Evolutionary conservation across 2,329 filamentous ascomycete genomes (phyloP), one percentile per base, ranked within the genome.

Genomic region (Drechslera avenae): DNA sequence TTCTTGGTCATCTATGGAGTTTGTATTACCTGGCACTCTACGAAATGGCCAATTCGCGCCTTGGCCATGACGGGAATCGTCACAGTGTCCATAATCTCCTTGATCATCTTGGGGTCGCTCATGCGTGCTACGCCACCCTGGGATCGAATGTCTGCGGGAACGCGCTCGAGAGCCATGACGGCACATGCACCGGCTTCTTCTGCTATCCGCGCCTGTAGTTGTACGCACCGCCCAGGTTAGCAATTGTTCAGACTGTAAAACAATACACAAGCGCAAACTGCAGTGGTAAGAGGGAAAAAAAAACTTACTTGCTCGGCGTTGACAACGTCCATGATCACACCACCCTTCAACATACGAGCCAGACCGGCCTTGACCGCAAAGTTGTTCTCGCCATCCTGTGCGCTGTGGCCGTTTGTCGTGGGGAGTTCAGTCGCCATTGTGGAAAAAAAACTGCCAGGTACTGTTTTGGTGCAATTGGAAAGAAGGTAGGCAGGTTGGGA

Each of bases 31-130:
- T 90, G 93, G 80, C 92, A 97, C 81, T 99, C 94, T 67, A 97
- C 93, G 64, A 97, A 92, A 79, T 99, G 94, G 31, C 94, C 94
- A 73, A 97, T 99, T 72, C 94, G 86, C 18, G 93, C 93, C 80
- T 99, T 99, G 59, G 94, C 94, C 94, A 99, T 97, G 75, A 99
- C 94, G 65, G 94, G 94, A 67, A 97, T 97, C 46, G 93, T 97
- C 39, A 97, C 94, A 33, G 91, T 87, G 3, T 83, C 85, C 86
- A 97, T 95, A 74, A 99, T 97, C 75, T 92, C 90, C 77, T 89
- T 88, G 82, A 97, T 97, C 84, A 97, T 90, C 66, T 83, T 80
- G 2, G 94, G 94, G 78, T 97, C 93, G 2, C 89, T 94, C 94
- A 99, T 99, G 76, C 94, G 89, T 10, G 91, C 91, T 17, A 99